Base-by-base conservation (phyloP, 2,329 filamentous ascomycete species). In the Ophiosphaerella narmari region DNA sequence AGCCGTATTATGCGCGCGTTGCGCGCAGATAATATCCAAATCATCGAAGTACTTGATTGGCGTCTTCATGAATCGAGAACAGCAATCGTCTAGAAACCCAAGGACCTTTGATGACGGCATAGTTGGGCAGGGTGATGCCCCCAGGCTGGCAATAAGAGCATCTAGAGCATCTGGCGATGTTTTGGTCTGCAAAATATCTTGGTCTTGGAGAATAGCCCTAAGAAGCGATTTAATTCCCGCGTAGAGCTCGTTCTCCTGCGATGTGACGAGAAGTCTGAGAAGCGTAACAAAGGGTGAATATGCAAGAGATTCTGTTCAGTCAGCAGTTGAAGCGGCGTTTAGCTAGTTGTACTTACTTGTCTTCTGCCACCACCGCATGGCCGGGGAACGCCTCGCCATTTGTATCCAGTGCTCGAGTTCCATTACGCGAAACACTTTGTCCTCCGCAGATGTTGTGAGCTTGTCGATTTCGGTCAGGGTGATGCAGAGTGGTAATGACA, bases 311-410 rank as follows among this genome's bases (percentile, higher is more conserved):
- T 88, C 83, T 50, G 77, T 33, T 31, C 9, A 21, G 39, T 67
- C 49, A 63, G 54, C 37, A 38, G 24, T 32, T 39, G 29, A 13
- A 34, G 39, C 14, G 12, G 13, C n/a, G 9, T 11, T 16, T 18
- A 4, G 5, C 9, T 23, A 4, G 39, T 18, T 13, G 18, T 18
- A 57, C 72, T 60, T 68, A 75, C 80, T 82, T 53, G 81, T 78
- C 65, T 89, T 92, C 55, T 88, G 82, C 77, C 94, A 97, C 93
- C 93, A 97, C 55, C 88, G 86, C 86, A 96, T 94, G 5, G 87
- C 86, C 0, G 89, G 86, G 3, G 91, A 95, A 62, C 87, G 85
- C 55, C 86, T 84, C 3, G 92, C 91, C 67, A 97, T 89, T 26
- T 86, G 82, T 14, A 96, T 83, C 14, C 96, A 78, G 68, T 93